Evolutionary conservation across 148 eudicot species (phyloP).

Genomic region (Nyssa sinensis): DNA sequence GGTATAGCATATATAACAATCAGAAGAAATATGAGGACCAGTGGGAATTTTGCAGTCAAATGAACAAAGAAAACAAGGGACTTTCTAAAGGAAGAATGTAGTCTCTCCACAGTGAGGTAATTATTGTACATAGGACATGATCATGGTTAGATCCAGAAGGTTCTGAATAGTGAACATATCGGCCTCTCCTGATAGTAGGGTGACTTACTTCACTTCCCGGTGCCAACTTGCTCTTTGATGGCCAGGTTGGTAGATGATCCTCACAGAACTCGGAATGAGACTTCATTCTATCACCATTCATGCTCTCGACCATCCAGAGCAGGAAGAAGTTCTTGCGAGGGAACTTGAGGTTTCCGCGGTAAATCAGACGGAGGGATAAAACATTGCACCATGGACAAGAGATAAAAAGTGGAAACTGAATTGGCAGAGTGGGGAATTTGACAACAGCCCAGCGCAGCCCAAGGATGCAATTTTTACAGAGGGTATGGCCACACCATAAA

Average conservation of each 20-base stretch:
- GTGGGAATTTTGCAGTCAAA: conserved; percentile 27
- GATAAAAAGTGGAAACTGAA: conserved; percentile 30
- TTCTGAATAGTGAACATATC: not conserved
- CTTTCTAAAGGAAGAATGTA: conserved; percentile 14
- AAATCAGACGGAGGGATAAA: conserved; percentile 27
- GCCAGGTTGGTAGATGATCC: conserved; percentile 17
- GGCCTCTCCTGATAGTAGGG: conserved; percentile 11
- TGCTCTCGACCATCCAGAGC: conserved; percentile 43
- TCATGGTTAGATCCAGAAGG: conserved; percentile 1
- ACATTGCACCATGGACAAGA: conserved; percentile 37
- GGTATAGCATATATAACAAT: conserved; percentile 32
- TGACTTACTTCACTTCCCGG: not conserved
- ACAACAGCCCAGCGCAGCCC: conserved; percentile 29
- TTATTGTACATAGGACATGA: not conserved
- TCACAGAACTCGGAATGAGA: conserved; percentile 10
- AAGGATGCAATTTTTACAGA: conserved; percentile 32
- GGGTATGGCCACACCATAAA: conserved; percentile 38
- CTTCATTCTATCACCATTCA: conserved; percentile 29
- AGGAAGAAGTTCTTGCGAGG: conserved; percentile 35
- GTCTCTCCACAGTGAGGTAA: conserved; percentile 16
- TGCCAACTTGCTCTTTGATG: not conserved
- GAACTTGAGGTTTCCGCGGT: conserved; percentile 30
- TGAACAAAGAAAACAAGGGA: conserved; percentile 26
- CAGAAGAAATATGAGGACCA: conserved; percentile 27
- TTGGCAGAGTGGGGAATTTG: conserved; percentile 23